phyloP scores from a whole-genome alignment of 139 green algal species.

The Pycnococcus provasolii region DNA sequence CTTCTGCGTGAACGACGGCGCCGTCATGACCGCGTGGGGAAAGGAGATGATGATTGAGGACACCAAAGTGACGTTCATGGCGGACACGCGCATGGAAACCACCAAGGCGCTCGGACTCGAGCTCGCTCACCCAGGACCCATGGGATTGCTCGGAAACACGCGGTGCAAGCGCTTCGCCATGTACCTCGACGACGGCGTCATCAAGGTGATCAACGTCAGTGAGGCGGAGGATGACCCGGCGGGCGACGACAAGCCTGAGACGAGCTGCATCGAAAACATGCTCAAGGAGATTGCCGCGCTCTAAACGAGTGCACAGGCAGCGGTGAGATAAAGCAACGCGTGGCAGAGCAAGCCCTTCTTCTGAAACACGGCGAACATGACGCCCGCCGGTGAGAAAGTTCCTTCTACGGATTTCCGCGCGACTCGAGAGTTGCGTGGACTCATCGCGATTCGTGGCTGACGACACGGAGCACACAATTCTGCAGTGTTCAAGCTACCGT shows the following conservation, averaged over 20 bases:
- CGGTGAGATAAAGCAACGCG: too few species aligned
- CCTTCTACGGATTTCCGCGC: too few species aligned
- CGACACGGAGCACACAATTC: too few species aligned
- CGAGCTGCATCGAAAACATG: constrained; percentile 24
- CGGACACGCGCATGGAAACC: constrained; percentile 6
- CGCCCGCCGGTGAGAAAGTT: too few species aligned
- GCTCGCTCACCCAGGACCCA: constrained; percentile 17
- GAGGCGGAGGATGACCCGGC: constrained; percentile 16
- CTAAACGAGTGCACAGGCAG: too few species aligned
- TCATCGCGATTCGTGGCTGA: too few species aligned
- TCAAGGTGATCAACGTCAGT: constrained; percentile 16
- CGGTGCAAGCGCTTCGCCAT: constrained; percentile 22
- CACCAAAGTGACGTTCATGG: constrained; percentile 14
- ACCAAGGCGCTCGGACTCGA: constrained; percentile 8
- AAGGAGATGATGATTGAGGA: constrained; percentile 10
- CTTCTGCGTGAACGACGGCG: constrained; percentile 16
- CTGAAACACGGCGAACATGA: too few species aligned
- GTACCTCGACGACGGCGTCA: constrained; percentile 20
- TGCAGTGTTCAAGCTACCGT: too few species aligned
- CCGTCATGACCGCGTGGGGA: constrained; percentile 15
- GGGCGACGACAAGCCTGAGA: constrained; percentile 15
- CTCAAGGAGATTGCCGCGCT: neutral
- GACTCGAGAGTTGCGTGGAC: too few species aligned
- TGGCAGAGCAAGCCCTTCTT: too few species aligned
- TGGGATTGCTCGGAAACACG: constrained; percentile 2